A percentile compares a stretch with the other conserved stretches of the same genome.
Conservation (phyloP, 2,329 filamentous ascomycete genomes). For the Pleurostoma richardsiae region DNA sequence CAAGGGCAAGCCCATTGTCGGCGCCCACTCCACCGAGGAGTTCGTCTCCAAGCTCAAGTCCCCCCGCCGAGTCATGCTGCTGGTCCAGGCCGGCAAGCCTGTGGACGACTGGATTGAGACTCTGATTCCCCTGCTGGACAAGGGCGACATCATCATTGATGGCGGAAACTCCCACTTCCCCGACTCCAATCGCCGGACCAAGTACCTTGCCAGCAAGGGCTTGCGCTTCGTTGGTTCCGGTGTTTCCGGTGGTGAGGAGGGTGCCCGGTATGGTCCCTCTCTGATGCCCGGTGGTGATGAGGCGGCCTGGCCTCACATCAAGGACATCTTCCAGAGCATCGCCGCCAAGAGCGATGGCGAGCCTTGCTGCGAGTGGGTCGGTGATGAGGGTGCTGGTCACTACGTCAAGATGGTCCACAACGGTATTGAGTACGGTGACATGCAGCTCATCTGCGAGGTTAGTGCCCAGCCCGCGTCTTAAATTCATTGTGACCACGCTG, state of each 20-base stretch:
- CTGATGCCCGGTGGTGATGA: conserved; percentile 99
- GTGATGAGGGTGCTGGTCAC: conserved; percentile 98
- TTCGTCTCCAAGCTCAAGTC: conserved; percentile 96
- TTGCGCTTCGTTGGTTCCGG: conserved; percentile 94
- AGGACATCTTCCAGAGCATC: conserved; percentile 98
- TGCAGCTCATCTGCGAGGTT: conserved; percentile 99
- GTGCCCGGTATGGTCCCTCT: conserved; percentile 93
- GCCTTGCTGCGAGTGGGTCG: conserved; percentile 99
- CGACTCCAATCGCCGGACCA: conserved; percentile 94
- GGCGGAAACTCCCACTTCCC: conserved; percentile 99
- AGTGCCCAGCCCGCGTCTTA: conserved; percentile 17
- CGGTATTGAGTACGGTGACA: conserved; percentile 99
- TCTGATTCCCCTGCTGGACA: conserved; percentile 75
- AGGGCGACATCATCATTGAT: conserved; percentile 98
- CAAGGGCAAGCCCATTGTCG: conserved; percentile 92
- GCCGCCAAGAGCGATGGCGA: conserved; percentile 96
- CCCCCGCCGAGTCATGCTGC: conserved; percentile 94
- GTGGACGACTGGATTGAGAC: conserved; percentile 99
- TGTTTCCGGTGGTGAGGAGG: conserved; percentile 99
- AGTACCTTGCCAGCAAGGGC: conserved; percentile 81
- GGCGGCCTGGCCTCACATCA: conserved; percentile 96
- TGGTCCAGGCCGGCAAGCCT: conserved; percentile 96
- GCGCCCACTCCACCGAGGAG: conserved; percentile 89
- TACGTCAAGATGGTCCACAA: conserved; percentile 99
- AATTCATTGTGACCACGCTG: not conserved